Conservation (phyloP, 176 grass and related monocot species). For the Alopecurus myosuroides region DNA sequence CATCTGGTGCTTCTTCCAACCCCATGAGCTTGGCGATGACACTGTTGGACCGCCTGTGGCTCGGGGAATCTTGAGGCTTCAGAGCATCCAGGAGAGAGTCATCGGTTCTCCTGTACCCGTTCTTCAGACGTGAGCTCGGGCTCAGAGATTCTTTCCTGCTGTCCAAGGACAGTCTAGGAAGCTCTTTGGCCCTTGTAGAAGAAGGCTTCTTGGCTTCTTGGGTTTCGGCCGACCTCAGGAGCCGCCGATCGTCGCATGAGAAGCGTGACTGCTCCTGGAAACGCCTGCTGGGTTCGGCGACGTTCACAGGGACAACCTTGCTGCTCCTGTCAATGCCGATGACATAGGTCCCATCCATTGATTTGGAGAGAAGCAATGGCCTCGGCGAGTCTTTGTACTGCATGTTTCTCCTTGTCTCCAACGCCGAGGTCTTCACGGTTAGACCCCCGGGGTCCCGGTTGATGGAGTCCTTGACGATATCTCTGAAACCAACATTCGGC, state of each 20-base stretch:
- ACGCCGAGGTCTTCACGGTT: slow-evolving; percentile 49
- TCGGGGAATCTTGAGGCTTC: slow-evolving; percentile 53
- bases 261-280: slow-evolving; percentile 50
- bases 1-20: slow-evolving; percentile 65
- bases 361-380: slow-evolving; percentile 77
- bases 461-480: slow-evolving; percentile 70
- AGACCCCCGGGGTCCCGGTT: slow-evolving; percentile 49
- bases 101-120: slow-evolving; percentile 41
- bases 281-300: slow-evolving; percentile 37
- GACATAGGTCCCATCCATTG: slow-evolving; percentile 66
- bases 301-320: slow-evolving; percentile 34
- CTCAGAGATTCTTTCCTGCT: slow-evolving; percentile 79
- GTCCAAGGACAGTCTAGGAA: slow-evolving; percentile 88
- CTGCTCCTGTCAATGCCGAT: slow-evolving; percentile 66
- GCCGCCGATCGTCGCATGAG: slow-evolving; percentile 69
- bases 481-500: slow-evolving; percentile 44
- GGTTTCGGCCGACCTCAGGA: slow-evolving; percentile 33
- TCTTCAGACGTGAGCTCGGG: slow-evolving; percentile 42
- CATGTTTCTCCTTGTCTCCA: slow-evolving; percentile 39
- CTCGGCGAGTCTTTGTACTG: slow-evolving; percentile 79
- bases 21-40: slow-evolving; percentile 96
- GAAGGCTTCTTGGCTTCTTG: slow-evolving; percentile 55
- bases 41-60: slow-evolving; percentile 51
- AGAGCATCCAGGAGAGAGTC: slow-evolving; percentile 37
- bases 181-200: slow-evolving; percentile 55